Conservation (phyloP, 2,329 filamentous ascomycete genomes). For the Stemphylium lycopersici region DNA sequence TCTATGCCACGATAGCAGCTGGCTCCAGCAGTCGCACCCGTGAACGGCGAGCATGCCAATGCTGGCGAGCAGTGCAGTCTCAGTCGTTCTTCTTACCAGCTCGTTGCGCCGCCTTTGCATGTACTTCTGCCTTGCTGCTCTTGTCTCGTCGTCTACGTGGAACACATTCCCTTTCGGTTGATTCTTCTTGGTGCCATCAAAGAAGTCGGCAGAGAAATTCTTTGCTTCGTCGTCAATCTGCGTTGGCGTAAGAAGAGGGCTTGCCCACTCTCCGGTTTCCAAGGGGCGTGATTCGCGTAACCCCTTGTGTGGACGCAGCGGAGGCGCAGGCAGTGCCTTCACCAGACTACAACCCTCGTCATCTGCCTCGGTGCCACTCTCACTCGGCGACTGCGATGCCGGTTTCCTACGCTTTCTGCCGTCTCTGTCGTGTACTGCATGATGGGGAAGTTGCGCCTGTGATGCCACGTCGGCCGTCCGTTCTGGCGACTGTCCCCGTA, state of each 20-base stretch:
- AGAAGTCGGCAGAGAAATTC: constrained; percentile 47
- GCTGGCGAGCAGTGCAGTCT: constrained; percentile 60
- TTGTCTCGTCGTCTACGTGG: constrained; percentile 44
- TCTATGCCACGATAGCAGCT: constrained; percentile 49
- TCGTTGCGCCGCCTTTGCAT: constrained; percentile 89
- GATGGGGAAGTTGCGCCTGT: constrained; percentile 21
- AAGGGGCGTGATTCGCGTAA: constrained; percentile 61
- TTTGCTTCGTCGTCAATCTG: constrained; percentile 56
- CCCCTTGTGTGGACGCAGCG: constrained; percentile 75
- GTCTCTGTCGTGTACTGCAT: constrained; percentile 36
- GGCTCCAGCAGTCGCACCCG: constrained; percentile 46
- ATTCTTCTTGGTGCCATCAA: constrained; percentile 33
- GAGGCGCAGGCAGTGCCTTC: constrained; percentile 82
- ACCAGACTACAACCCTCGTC: constrained; percentile 81
- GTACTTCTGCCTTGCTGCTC: constrained; percentile 66
- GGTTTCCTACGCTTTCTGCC: constrained; percentile 35
- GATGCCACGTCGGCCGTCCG: constrained; percentile 3
- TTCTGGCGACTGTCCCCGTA: constrained; percentile 27
- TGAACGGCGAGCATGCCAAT: constrained; percentile 57
- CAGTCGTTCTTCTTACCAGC: constrained; percentile 70
- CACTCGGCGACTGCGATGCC: constrained; percentile 63
- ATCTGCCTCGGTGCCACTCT: constrained; percentile 93
- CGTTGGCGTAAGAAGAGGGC: constrained; percentile 54
- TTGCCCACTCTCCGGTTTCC: constrained; percentile 43
- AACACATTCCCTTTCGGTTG: constrained; percentile 22